Percentiles rank a stretch among this genome's conserved stretches.
Conservation (phyloP, 202 grass and related monocot genomes). For the Miscanthus sacchariflorus region DNA sequence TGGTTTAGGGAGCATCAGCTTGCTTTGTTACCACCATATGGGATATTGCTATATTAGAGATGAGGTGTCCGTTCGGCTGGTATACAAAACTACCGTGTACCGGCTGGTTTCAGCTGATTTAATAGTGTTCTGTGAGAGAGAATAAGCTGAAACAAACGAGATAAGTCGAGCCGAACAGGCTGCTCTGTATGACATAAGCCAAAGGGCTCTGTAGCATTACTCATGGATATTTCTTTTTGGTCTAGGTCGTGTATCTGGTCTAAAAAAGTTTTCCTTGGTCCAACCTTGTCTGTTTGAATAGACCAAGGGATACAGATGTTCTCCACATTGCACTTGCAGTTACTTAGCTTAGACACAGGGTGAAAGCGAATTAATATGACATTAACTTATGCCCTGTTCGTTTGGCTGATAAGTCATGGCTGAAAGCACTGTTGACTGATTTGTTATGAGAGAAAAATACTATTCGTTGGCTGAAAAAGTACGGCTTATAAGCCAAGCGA, state of each 20-base stretch:
- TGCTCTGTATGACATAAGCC: background rate
- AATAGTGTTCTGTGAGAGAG: no score
- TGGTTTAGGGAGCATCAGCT: background rate
- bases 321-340: background rate
- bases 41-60: background rate
- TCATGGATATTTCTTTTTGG: background rate
- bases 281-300: background rate
- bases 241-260: constrained; percentile 2
- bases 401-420: no score
- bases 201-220: background rate
- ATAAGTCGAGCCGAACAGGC: background rate
- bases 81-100: no score
- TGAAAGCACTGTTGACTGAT: no score
- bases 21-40: background rate
- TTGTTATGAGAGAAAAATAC: no score
- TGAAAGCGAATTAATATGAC: background rate
- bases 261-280: constrained; percentile 4
- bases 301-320: background rate
- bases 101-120: no score
- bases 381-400: background rate
- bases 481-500: no score
- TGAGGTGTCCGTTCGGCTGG: background rate
- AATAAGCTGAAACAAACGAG: no score
- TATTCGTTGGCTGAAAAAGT: no score
- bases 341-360: background rate